Base-by-base conservation (phyloP, 2,329 filamentous ascomycete species). In the Fusarium sublunatum region DNA sequence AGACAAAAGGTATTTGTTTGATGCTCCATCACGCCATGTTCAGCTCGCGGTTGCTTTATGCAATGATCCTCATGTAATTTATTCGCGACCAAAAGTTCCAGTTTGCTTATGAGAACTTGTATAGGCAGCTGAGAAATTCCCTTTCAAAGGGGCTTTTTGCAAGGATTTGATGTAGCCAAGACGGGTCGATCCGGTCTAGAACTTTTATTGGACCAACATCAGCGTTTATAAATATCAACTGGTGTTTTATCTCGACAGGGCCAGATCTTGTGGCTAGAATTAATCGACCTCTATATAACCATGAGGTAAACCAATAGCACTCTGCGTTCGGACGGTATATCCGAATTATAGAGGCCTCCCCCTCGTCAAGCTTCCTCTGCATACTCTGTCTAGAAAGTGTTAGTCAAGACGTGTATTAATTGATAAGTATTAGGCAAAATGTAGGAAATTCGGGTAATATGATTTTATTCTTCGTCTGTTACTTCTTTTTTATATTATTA, bases 101-200 rank as follows among this genome's bases (percentile, higher is more conserved):
- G 29, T 31, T 31, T 57, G 50, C 40, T 29, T 48, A 32, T n/a
- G 26, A 32, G 24, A 48, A 58, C 46, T 46, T 58, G 19, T 19
- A 19, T 19, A 19, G 56, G 59, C 22, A 46, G 53, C 26, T 44
- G 15, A 41, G n/a, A 19, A 38, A 43, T 52, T 32, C 58, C 24
- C 54, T 43, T 50, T 40, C 36, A 26, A 54, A 19, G 19, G 35
- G 43, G 22, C 11, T 6, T 24, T 39, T 39, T 25, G 22, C 36
- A 40, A 25, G 53, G 46, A 22, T 35, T 34, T 29, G 29, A 22
- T 13, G 36, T 28, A 26, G 55, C 46, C 53, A 58, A 58, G 53
- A 53, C 53, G 40, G 53, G 29, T 58, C 53, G 55, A 58, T 58
- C 55, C 32, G 53, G 55, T 53, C 55, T 58, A 58, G 55, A 58